Conservation (phyloP, 2,329 filamentous ascomycete species). For the Ophiosphaerella herpotricha region DNA sequence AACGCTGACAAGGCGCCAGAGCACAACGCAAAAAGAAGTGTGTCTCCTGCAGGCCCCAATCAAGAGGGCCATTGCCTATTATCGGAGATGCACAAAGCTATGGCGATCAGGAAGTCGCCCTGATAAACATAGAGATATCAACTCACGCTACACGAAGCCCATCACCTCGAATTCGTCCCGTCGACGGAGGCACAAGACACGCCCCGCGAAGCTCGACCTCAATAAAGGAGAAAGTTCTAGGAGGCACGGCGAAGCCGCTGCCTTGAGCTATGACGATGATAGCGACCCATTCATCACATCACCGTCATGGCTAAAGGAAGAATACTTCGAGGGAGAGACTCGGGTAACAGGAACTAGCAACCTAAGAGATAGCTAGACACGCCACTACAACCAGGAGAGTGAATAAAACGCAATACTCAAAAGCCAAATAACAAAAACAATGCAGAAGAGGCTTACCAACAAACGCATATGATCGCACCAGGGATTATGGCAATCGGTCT, state of each 20-base stretch:
- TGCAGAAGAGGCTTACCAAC: background rate
- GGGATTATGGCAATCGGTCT: background rate
- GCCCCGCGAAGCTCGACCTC: background rate
- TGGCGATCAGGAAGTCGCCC: background rate
- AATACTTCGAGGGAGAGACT: conserved; percentile 1
- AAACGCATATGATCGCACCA: background rate
- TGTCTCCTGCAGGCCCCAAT: conserved; percentile 1
- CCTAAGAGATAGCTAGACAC: background rate
- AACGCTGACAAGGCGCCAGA: conserved; percentile 2
- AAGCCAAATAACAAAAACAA: too few species aligned
- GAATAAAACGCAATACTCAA: too few species aligned
- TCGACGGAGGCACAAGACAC: background rate
- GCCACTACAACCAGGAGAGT: too few species aligned
- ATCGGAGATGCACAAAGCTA: conserved; percentile 2
- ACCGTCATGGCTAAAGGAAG: conserved; percentile 11
- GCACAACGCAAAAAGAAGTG: background rate
- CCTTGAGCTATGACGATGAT: background rate
- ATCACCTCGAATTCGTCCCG: background rate
- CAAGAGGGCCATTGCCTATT: conserved; percentile 6
- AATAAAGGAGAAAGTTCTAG: background rate
- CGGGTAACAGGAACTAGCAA: background rate
- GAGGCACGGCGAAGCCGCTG: background rate
- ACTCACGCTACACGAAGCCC: background rate
- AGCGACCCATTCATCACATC: conserved; percentile 13
- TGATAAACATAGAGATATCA: background rate